These are phyloP conservation scores for Carex parvula DNA, from an alignment of 176 grass and related monocot species.

Conservation along the genomic window DNA sequence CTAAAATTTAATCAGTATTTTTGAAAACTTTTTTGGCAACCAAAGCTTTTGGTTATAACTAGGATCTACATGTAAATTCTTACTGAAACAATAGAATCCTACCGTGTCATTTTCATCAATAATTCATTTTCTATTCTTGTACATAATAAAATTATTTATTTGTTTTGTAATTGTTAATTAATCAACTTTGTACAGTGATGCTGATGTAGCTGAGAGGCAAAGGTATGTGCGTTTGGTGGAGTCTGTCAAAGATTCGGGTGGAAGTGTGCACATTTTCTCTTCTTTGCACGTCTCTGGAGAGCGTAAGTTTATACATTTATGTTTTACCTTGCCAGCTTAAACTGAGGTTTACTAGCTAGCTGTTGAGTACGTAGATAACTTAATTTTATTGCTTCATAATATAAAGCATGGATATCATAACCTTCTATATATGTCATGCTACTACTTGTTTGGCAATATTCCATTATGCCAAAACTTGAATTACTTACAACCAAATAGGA, in stretches of 20 bases:
- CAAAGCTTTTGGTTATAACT: background rate
- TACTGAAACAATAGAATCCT: background rate
- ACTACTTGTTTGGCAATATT: background rate
- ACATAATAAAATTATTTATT: background rate
- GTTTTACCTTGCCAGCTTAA: background rate
- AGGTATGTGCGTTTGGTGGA: slow-evolving; percentile 79
- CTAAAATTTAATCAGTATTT: background rate
- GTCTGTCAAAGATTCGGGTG: slow-evolving; percentile 58
- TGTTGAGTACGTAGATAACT: background rate
- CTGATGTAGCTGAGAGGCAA: slow-evolving; percentile 64
- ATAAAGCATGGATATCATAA: background rate
- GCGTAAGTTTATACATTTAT: slow-evolving; percentile 50
- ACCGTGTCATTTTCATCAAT: background rate
- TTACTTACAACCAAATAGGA: background rate
- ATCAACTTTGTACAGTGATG: slow-evolving; percentile 39
- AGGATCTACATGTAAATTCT: background rate
- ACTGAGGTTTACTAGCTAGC: background rate
- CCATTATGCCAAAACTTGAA: background rate
- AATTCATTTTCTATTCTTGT: background rate
- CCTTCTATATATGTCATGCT: background rate
- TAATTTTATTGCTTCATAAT: background rate
- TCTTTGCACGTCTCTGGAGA: slow-evolving; percentile 92
- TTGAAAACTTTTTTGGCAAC: background rate
- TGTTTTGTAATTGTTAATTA: background rate
- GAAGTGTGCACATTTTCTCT: slow-evolving; percentile 79